Conservation (phyloP, 2,329 filamentous ascomycete genomes). For the Tympanopsis confertula region DNA sequence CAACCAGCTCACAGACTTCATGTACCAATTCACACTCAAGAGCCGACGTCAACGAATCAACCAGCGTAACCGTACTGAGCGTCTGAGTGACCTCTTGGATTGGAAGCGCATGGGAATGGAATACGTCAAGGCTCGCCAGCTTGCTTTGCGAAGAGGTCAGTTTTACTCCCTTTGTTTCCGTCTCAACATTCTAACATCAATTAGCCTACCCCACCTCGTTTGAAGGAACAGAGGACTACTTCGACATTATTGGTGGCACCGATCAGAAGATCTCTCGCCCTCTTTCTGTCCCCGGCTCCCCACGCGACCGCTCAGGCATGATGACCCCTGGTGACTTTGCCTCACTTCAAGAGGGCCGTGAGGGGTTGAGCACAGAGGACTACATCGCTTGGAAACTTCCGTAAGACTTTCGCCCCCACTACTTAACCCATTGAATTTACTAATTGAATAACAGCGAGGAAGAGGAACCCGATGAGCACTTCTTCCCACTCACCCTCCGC, state of each 20-base stretch:
- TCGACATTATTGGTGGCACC: slow-evolving; percentile 80
- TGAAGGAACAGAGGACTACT: slow-evolving; percentile 59
- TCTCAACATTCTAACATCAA: too few relatives aligned
- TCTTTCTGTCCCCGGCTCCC: slow-evolving; percentile 86
- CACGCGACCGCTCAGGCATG: slow-evolving; percentile 83
- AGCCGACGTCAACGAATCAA: slow-evolving; percentile 95
- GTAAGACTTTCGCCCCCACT: slow-evolving; percentile 47
- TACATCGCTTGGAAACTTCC: slow-evolving; percentile 97
- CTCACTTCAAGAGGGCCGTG: slow-evolving; percentile 83
- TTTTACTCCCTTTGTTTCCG: slow-evolving; percentile 79
- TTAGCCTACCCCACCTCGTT: slow-evolving; percentile 87
- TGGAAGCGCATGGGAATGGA: slow-evolving; percentile 99
- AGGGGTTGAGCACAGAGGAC: slow-evolving; percentile 89
- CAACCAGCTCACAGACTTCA: slow-evolving; percentile 81
- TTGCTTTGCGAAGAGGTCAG: slow-evolving; percentile 85
- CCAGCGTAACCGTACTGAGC: slow-evolving; percentile 91
- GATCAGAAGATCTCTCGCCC: slow-evolving; percentile 93
- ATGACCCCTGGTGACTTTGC: slow-evolving; percentile 99
- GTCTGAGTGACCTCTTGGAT: slow-evolving; percentile 85
- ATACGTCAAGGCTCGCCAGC: slow-evolving; percentile 91
- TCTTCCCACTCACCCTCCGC: slow-evolving; percentile 58
- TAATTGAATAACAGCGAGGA: slow-evolving; percentile 55
- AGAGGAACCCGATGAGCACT: slow-evolving; percentile 75
- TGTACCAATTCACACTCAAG: slow-evolving; percentile 91
- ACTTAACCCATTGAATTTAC: neutral